Conservation (phyloP, 2,329 filamentous ascomycete species). For the Canariomyces notabilis region DNA sequence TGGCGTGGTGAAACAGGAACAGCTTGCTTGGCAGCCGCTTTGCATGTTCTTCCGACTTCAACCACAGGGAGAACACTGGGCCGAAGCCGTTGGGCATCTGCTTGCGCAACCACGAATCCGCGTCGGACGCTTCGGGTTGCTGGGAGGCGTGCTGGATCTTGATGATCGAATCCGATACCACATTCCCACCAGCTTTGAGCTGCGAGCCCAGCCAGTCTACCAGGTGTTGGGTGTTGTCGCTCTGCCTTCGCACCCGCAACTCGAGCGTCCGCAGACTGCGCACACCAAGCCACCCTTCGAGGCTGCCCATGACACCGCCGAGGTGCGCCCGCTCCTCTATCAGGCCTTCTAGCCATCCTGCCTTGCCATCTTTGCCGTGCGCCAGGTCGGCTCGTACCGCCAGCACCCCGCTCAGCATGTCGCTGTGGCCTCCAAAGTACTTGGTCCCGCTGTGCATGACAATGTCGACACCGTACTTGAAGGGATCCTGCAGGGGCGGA, state of each 20-base stretch:
- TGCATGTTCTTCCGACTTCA: conserved; percentile 58
- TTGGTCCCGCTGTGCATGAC: conserved; percentile 94
- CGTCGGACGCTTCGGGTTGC: conserved; percentile 58
- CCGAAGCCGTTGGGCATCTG: conserved; percentile 94
- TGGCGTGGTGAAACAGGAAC: conserved; percentile 86
- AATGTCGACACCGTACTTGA: conserved; percentile 72
- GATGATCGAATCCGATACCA: conserved; percentile 22
- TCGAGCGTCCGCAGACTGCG: conserved; percentile 82
- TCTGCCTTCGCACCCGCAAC: conserved; percentile 73
- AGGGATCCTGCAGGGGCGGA: conserved; percentile 82
- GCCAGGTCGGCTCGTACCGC: conserved; percentile 50
- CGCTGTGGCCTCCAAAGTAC: conserved; percentile 92
- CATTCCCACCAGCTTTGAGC: conserved; percentile 30
- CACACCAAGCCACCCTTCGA: conserved; percentile 90
- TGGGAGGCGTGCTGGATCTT: conserved; percentile 64
- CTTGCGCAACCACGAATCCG: conserved; percentile 65
- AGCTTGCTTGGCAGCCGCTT: conserved; percentile 70
- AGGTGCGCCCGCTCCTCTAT: conserved; percentile 67
- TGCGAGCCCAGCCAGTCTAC: conserved; percentile 65
- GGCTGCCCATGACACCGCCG: conserved; percentile 77
- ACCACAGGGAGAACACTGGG: conserved; percentile 74
- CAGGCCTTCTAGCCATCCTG: conserved; percentile 54
- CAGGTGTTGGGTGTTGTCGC: conserved; percentile 61
- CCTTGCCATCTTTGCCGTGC: conserved; percentile 28
- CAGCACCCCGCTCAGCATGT: conserved; percentile 85